Percentiles rank a stretch among this genome's conserved stretches.
Evolutionary conservation across 78 protist genomes (phyloP).

Genomic region (Chrysochromulina tobinii): DNA sequence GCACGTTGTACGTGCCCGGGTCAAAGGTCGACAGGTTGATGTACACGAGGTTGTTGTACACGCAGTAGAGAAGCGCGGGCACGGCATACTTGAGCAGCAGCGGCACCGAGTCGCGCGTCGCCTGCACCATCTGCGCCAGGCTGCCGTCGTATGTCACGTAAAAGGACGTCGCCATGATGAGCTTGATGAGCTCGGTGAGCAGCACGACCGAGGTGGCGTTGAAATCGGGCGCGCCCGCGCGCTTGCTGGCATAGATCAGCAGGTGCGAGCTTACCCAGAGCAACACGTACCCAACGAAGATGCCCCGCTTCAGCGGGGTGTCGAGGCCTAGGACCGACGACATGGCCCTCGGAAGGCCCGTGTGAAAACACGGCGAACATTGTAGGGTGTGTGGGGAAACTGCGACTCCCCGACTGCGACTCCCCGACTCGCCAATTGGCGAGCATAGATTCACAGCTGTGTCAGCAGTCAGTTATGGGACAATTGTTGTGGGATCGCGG

Average conservation of each 20-base stretch:
- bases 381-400: too few species aligned
- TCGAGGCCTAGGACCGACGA: neutral
- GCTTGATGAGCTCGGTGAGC: constrained; percentile 12
- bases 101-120: neutral
- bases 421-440: too few species aligned
- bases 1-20: constrained; percentile 61
- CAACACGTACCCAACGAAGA: neutral
- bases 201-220: constrained; percentile 4
- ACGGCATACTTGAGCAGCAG: constrained; percentile 4
- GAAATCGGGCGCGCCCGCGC: neutral
- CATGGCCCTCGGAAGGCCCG: too few species aligned
- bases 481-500: too few species aligned
- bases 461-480: too few species aligned
- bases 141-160: constrained; percentile 48
- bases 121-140: constrained; percentile 27
- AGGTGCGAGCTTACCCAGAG: neutral
- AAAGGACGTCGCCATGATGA: neutral
- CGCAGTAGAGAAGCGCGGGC: constrained; percentile 58
- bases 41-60: constrained; percentile 66
- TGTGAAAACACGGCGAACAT: too few species aligned
- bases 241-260: neutral
- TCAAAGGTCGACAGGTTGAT: constrained; percentile 41
- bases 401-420: too few species aligned
- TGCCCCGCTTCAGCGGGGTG: neutral
- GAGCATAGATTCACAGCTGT: too few species aligned